Evolutionary conservation across 2,329 filamentous ascomycete species (phyloP).

Genomic region (Colletotrichum phormii): DNA sequence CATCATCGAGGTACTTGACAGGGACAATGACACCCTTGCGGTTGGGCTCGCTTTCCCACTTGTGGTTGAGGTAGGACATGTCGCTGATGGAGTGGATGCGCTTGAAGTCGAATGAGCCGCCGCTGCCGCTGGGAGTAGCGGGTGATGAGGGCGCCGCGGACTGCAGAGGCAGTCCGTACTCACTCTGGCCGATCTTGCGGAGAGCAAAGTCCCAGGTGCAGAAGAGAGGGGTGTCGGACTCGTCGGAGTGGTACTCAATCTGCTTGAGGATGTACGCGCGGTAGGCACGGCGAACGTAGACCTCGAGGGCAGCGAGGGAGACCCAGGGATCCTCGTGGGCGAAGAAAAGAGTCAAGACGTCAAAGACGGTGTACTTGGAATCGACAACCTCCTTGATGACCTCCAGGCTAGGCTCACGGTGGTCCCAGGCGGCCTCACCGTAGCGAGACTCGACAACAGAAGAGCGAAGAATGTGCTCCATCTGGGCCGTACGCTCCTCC

Average conservation of each 20-base stretch:
- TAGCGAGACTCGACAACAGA: constrained; percentile 97
- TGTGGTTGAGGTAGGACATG: constrained; percentile 86
- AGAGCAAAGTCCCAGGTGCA: constrained; percentile 97
- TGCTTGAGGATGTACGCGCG: constrained; percentile 93
- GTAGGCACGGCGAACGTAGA: constrained; percentile 96
- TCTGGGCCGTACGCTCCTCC: constrained; percentile 93
- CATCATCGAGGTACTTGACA: constrained; percentile 93
- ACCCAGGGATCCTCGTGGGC: constrained; percentile 95
- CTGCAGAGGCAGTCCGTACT: constrained; percentile 85
- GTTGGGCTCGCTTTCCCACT: constrained; percentile 79
- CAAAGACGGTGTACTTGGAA: constrained; percentile 98
- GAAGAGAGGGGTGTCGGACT: constrained; percentile 75
- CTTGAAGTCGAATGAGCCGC: constrained; percentile 74
- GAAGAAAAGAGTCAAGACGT: constrained; percentile 96
- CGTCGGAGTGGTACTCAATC: constrained; percentile 88
- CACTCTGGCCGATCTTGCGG: constrained; percentile 90
- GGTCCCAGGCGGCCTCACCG: constrained; percentile 96
- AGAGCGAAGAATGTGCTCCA: constrained; percentile 98
- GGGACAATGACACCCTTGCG: constrained; percentile 96
- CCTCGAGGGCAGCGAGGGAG: constrained; percentile 90
- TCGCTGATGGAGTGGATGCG: constrained; percentile 96
- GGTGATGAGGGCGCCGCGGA: constrained; percentile 87
- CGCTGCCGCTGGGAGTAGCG: constrained; percentile 73
- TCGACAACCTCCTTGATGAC: constrained; percentile 98
- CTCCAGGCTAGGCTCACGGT: constrained; percentile 89